phyloP scores from a whole-genome alignment of 345 rosid species.

The Erodium maritimum region DNA sequence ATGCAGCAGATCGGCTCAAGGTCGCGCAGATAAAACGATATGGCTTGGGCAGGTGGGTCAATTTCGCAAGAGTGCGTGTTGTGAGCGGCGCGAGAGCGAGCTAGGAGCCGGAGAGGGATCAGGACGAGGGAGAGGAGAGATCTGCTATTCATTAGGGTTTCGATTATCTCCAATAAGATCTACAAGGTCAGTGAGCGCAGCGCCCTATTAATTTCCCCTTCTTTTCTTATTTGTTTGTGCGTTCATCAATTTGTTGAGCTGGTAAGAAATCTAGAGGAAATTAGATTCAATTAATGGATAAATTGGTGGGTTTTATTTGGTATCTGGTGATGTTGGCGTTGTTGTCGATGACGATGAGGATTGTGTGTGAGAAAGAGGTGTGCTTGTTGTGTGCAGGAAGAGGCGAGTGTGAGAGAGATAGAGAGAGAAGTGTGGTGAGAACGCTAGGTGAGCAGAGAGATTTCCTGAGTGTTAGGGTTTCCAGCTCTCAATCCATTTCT shows the following conservation, averaged over 20 bases:
- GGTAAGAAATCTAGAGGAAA: background rate
- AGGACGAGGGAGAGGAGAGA: background rate
- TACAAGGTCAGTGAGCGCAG: constrained; percentile 11
- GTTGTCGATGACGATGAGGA: constrained; percentile 4
- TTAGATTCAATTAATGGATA: background rate
- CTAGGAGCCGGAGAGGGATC: constrained; percentile 10
- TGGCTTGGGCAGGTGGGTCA: background rate
- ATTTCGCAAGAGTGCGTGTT: background rate
- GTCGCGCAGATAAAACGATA: background rate
- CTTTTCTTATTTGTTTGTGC: background rate
- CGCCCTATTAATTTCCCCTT: background rate
- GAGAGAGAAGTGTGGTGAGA: constrained; percentile 13
- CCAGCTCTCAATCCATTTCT: background rate
- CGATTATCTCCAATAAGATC: background rate
- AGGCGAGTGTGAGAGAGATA: constrained; percentile 11
- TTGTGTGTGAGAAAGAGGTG: constrained; percentile 18
- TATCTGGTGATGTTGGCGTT: background rate
- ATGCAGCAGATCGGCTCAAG: background rate
- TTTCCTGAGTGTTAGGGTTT: constrained; percentile 8
- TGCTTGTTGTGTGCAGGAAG: constrained; percentile 8
- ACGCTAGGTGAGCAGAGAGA: constrained; percentile 4
- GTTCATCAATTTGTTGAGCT: background rate
- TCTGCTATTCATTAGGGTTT: background rate
- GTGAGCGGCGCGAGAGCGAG: background rate
- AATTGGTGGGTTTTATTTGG: constrained; percentile 16